Evolutionary conservation across 2,329 filamentous ascomycete species (phyloP).

Genomic region (Colletotrichum kahawae): DNA sequence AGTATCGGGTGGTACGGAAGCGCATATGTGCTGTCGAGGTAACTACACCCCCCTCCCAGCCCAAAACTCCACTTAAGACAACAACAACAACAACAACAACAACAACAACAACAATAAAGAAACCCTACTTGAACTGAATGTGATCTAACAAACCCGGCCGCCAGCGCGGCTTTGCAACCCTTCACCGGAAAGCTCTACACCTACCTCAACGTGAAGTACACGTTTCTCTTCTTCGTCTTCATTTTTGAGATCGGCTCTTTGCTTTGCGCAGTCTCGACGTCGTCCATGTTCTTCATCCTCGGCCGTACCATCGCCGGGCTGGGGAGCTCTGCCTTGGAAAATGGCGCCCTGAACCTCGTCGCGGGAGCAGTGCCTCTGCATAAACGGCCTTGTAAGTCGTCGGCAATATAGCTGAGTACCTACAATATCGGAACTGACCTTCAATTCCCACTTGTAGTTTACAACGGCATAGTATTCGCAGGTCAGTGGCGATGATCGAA

Average conservation of each 20-base stretch:
- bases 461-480: not conserved
- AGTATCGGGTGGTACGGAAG: not conserved
- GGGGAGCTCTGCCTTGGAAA: not conserved
- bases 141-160: not conserved
- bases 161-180: not conserved
- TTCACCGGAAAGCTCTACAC: not conserved
- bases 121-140: accelerated
- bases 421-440: not conserved
- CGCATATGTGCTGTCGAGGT: not conserved
- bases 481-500: accelerated
- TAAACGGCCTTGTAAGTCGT: not conserved
- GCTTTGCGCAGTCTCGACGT: not conserved
- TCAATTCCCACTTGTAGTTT: not conserved
- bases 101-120: not conserved
- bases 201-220: not conserved
- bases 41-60: accelerated
- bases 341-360: not conserved
- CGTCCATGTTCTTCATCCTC: not conserved
- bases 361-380: not conserved
- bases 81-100: too few relatives aligned
- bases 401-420: accelerated
- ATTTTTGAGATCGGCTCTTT: not conserved
- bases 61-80: accelerated
- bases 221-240: not conserved
- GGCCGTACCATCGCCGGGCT: not conserved